Base-by-base conservation (phyloP, 1,284 basidiomycete genomes). In the Marasmius fiardii region DNA sequence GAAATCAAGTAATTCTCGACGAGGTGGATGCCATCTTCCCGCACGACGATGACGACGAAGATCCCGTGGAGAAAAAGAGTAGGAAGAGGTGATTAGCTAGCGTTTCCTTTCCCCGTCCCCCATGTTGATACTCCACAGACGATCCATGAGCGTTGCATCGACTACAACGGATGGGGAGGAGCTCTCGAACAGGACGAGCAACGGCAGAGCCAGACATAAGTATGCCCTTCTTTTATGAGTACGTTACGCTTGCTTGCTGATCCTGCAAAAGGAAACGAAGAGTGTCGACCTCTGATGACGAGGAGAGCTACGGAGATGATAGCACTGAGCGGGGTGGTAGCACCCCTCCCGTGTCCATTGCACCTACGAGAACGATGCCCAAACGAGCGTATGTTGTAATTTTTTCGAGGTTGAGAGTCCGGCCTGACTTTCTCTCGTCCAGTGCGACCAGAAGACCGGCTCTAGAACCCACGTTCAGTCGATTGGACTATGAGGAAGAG, bases 11-110 rank as follows among this genome's bases (percentile, higher is more conserved):
- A 79, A 0, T 63, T 88, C n/a, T 89, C 61, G 75, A 79, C 47
- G 86, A 86, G 64, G 63, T 90, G 64, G 88, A 90, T 60, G 79
- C 82, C 16, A 74, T 83, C 20, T 72, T 82, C 45, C 77, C 80
- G 7, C 64, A 77, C 49, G 78, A 80, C 20, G 83, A 84, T 8
- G 80, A 75, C 2, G 83, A 87, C 37, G 78, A 79, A 24, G 63
- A 70, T 5, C 28, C 57, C 61, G 34, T 64, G 67, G 14, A 68
- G 41, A 79, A 68, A 60, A 79, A 74, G 60, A 72, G 75, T 2
- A 70, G 67, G 60, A 82, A 82, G 59, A 70, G 80, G 81, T 80
- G 53, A 4, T 64, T 61, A 21, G 14, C 41, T 16, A 53, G 16
- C 26, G n/a, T n/a, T n/a, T 44, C 43, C 4, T 26, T 6, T 7